Evolutionary conservation across 2,329 filamentous ascomycete genomes (phyloP).

Genomic region (Cladosporium sp.): DNA sequence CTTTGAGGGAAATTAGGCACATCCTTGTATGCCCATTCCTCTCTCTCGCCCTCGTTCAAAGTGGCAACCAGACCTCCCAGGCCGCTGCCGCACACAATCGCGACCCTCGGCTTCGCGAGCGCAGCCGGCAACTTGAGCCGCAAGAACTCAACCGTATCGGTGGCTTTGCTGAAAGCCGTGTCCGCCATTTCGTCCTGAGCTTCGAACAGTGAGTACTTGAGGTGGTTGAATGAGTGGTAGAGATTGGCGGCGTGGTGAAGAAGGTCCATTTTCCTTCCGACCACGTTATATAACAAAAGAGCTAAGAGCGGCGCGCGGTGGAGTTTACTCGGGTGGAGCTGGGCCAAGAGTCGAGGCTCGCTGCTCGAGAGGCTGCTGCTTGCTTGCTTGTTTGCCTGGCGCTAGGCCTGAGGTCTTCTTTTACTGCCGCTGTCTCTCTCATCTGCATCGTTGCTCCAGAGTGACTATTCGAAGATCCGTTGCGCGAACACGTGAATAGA

Average conservation of each 20-base stretch:
- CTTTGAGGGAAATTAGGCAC: conserved; percentile 59
- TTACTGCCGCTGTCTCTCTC: neutral
- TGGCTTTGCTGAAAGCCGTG: conserved; percentile 39
- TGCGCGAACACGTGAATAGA: conserved; percentile 2
- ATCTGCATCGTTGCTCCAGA: too few relatives aligned
- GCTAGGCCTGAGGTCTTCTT: neutral
- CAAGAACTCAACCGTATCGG: conserved; percentile 49
- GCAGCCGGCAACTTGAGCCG: conserved; percentile 47
- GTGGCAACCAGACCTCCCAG: conserved; percentile 57
- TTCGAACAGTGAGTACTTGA: conserved; percentile 25
- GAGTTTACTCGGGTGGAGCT: neutral
- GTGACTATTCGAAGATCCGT: too few relatives aligned
- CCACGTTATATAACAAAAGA: neutral
- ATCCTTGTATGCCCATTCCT: conserved; percentile 53
- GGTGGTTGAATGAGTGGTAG: conserved; percentile 30
- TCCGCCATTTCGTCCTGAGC: conserved; percentile 31
- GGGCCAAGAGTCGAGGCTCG: neutral
- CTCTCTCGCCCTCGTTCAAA: conserved; percentile 45
- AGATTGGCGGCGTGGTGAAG: conserved; percentile 29
- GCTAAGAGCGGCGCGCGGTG: neutral
- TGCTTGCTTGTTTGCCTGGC: neutral
- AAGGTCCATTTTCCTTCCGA: conserved; percentile 15
- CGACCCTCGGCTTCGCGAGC: conserved; percentile 50
- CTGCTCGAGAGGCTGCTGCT: too few relatives aligned
- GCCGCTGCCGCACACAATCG: conserved; percentile 62